Evolutionary conservation across 2,329 filamentous ascomycete species (phyloP).

Genomic region (Sarocladium brachiariae): DNA sequence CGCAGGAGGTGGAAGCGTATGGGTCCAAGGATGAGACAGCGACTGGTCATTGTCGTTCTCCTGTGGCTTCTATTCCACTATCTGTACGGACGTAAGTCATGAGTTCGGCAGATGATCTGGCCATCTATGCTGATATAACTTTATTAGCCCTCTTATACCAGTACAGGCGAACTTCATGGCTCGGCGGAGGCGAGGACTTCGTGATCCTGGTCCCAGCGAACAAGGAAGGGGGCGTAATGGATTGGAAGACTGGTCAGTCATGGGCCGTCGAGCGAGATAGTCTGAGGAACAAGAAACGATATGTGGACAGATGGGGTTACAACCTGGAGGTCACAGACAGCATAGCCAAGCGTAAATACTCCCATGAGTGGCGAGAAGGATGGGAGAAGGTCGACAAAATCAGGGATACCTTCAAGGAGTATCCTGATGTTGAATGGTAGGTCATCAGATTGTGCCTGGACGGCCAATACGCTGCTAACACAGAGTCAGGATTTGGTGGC

Average conservation of each 20-base stretch:
- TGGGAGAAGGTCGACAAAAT: slow-evolving; percentile 99
- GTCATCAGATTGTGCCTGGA: slow-evolving; percentile 21
- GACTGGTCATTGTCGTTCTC: slow-evolving; percentile 43
- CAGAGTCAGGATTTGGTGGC: slow-evolving; percentile 91
- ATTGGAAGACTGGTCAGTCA: slow-evolving; percentile 94
- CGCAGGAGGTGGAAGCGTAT: slow-evolving; percentile 41
- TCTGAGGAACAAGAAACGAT: slow-evolving; percentile 88
- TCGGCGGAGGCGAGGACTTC: slow-evolving; percentile 83
- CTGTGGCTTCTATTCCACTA: background rate
- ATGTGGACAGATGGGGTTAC: slow-evolving; percentile 84
- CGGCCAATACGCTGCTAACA: slow-evolving; percentile 12
- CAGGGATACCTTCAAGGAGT: slow-evolving; percentile 81
- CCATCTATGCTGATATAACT: no score
- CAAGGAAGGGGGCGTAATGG: slow-evolving; percentile 94
- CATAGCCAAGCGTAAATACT: slow-evolving; percentile 97
- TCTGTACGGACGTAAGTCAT: slow-evolving; percentile 18
- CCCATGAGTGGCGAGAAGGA: slow-evolving; percentile 97
- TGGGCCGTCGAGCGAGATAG: slow-evolving; percentile 98
- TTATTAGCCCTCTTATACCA: slow-evolving; percentile 48
- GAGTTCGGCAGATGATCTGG: background rate
- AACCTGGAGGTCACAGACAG: slow-evolving; percentile 95
- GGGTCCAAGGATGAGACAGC: slow-evolving; percentile 59
- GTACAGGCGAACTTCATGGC: slow-evolving; percentile 65
- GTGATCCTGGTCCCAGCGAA: slow-evolving; percentile 93
- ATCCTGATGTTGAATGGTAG: slow-evolving; percentile 93